Evolutionary conservation across 2,329 filamentous ascomycete species (phyloP).

Genomic region (Delphinella strobiligena): DNA sequence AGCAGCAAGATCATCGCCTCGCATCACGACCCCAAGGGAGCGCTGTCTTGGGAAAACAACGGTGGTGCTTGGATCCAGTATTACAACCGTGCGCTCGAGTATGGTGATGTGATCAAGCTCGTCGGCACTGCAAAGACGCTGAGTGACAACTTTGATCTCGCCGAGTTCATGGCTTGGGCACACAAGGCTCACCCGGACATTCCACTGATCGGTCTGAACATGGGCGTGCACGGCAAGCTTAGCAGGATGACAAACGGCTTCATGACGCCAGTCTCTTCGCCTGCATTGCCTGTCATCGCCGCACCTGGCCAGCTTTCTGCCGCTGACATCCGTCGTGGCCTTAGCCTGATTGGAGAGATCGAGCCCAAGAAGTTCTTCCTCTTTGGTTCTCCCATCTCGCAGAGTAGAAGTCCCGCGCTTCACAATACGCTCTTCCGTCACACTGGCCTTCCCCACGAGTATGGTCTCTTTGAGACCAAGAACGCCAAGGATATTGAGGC

Average conservation of each 20-base stretch:
- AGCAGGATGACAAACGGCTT: conserved; percentile 85
- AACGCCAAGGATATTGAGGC: conserved; percentile 47
- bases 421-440: conserved; percentile 75
- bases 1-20: conserved; percentile 86
- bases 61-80: conserved; percentile 57
- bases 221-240: conserved; percentile 77
- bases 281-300: conserved; percentile 78
- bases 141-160: conserved; percentile 78
- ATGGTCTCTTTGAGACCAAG: conserved; percentile 64
- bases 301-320: conserved; percentile 90
- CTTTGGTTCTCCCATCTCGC: conserved; percentile 73
- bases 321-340: conserved; percentile 68
- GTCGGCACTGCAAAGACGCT: conserved; percentile 66
- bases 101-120: conserved; percentile 89
- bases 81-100: conserved; percentile 82
- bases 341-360: conserved; percentile 70
- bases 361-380: conserved; percentile 67
- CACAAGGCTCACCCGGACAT: conserved; percentile 53
- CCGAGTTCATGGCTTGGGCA: conserved; percentile 69
- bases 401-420: conserved; percentile 74
- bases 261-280: conserved; percentile 89
- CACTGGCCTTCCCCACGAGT: conserved; percentile 74
- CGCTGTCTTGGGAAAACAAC: conserved; percentile 80
- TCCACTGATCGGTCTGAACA: conserved; percentile 92
- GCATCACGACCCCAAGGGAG: conserved; percentile 74